A percentile compares a stretch with the other conserved stretches of the same genome.
phyloP scores from a whole-genome alignment of 148 eudicot genomes.

The Heliamphora exappendiculata region DNA sequence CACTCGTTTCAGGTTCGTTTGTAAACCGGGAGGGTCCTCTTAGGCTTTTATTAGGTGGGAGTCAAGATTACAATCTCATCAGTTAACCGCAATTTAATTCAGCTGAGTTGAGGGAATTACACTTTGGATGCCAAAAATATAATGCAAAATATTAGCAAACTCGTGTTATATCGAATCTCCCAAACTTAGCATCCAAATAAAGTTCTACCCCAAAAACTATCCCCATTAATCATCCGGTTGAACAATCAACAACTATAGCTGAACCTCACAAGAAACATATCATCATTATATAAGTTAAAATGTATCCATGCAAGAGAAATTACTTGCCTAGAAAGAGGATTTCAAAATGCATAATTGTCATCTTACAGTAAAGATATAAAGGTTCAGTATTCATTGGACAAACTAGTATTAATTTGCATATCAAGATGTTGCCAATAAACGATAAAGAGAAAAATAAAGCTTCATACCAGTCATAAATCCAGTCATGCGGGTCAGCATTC shows the following conservation, averaged over 20 bases:
- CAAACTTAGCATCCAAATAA: not conserved
- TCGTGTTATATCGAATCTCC: not conserved
- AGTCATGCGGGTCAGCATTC: slow-evolving; percentile 86
- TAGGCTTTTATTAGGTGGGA: not conserved
- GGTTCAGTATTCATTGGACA: not conserved
- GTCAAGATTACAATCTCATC: not conserved
- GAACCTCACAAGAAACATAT: not conserved
- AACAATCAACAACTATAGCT: not conserved
- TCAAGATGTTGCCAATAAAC: not conserved
- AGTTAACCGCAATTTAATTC: not conserved
- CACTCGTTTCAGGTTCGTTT: no score
- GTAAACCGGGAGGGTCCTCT: no score
- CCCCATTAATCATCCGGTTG: not conserved
- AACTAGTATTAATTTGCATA: not conserved
- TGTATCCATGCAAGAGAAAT: not conserved
- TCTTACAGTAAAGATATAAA: not conserved
- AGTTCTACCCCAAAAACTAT: not conserved
- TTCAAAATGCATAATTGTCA: no score
- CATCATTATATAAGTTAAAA: not conserved
- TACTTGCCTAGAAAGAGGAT: not conserved
- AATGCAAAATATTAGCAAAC: not conserved
- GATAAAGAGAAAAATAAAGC: slow-evolving; percentile 8
- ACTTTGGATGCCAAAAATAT: not conserved
- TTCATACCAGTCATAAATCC: slow-evolving; percentile 88
- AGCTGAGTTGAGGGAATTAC: not conserved